These are phyloP conservation scores for Corinectria fuckeliana DNA, from an alignment of 2,329 filamentous ascomycete species.

Conservation along the genomic window DNA sequence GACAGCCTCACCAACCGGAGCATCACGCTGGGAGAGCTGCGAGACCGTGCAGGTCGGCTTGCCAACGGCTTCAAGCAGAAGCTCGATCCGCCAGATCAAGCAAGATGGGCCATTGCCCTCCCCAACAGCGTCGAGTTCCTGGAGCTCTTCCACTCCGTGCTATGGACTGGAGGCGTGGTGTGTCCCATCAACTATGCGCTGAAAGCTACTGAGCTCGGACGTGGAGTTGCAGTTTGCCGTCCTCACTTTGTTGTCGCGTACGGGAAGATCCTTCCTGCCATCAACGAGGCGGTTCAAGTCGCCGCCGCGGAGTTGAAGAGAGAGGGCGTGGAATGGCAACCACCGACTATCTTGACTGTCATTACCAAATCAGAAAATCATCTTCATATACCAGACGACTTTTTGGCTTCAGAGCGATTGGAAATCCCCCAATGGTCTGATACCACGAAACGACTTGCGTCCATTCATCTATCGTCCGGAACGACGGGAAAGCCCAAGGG, in stretches of 20 bases:
- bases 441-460: slow-evolving; percentile 44
- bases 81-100: slow-evolving; percentile 43
- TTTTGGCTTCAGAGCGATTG: slow-evolving; percentile 40
- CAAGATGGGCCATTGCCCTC: slow-evolving; percentile 50
- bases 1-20: slow-evolving; percentile 54
- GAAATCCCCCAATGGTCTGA: slow-evolving; percentile 46
- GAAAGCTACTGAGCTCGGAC: slow-evolving; percentile 48
- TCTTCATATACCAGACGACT: slow-evolving; percentile 43
- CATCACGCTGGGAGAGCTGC: slow-evolving; percentile 51
- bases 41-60: slow-evolving; percentile 48
- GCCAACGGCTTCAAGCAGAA: slow-evolving; percentile 46
- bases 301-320: slow-evolving; percentile 36
- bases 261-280: slow-evolving; percentile 38
- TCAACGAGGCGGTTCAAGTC: slow-evolving; percentile 43
- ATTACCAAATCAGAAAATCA: slow-evolving; percentile 32
- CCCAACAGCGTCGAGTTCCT: slow-evolving; percentile 54
- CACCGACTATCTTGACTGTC: slow-evolving; percentile 45
- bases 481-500: slow-evolving; percentile 85
- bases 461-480: slow-evolving; percentile 57
- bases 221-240: slow-evolving; percentile 49
- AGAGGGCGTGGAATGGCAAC: slow-evolving; percentile 42
- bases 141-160: slow-evolving; percentile 49
- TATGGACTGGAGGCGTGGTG: slow-evolving; percentile 49
- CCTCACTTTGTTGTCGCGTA: slow-evolving; percentile 51
- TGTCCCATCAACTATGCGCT: slow-evolving; percentile 50